These are phyloP conservation scores for Cryptococcus amylolentus DNA, from an alignment of 1,284 basidiomycete genomes.

Conservation along the genomic window DNA sequence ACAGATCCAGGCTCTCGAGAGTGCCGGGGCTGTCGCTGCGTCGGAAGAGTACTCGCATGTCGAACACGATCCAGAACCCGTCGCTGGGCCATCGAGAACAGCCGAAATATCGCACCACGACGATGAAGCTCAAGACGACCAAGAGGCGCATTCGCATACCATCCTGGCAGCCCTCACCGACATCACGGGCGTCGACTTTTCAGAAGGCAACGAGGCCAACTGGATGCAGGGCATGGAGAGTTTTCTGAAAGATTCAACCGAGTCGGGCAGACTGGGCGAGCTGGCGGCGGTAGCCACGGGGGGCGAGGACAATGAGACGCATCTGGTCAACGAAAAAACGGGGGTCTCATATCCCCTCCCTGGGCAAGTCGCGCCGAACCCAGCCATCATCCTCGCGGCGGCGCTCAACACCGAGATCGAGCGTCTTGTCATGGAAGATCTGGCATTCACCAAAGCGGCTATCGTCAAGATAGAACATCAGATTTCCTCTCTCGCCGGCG, in stretches of 20 bases:
- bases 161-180: constrained; percentile 39
- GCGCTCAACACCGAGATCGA: constrained; percentile 43
- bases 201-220: constrained; percentile 19
- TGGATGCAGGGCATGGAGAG: constrained; percentile 43
- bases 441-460: constrained; percentile 31
- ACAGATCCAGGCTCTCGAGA: constrained; percentile 35
- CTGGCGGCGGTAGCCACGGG: constrained; percentile 39
- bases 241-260: constrained; percentile 33
- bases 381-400: constrained; percentile 19
- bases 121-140: constrained; percentile 4
- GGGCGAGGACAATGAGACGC: constrained; percentile 10
- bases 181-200: constrained; percentile 20
- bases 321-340: neutral
- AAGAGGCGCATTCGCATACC: constrained; percentile 36
- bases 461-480: constrained; percentile 23
- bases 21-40: constrained; percentile 1
- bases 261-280: constrained; percentile 38
- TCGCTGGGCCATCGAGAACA: neutral
- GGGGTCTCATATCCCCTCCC: neutral
- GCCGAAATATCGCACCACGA: neutral
- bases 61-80: neutral
- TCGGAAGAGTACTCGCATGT: neutral
- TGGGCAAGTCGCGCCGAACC: constrained; percentile 1
- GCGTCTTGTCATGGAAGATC: constrained; percentile 35
- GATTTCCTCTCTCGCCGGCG: neutral